Percentiles rank a stretch among this genome's conserved stretches.
Evolutionary conservation across 305 asterid species (phyloP).

Genomic region (Fraxinus greggii): DNA sequence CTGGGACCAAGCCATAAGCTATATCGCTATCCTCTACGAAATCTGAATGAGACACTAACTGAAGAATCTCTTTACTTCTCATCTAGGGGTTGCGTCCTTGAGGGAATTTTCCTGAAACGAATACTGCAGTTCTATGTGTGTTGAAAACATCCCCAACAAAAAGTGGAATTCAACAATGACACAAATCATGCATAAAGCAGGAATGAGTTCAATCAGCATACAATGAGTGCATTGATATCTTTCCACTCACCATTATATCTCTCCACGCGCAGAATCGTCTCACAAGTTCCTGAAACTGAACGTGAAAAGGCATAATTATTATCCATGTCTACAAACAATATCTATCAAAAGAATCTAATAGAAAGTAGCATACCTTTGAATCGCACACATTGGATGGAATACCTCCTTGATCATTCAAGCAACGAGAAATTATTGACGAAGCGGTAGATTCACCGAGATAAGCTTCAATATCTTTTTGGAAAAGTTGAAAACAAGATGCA

Average conservation of each 20-base stretch:
- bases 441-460: conserved; percentile 88
- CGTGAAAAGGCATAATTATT: conserved; percentile 21
- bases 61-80: neutral
- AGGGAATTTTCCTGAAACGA: neutral
- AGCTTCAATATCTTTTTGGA: conserved; percentile 70
- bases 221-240: conserved; percentile 3
- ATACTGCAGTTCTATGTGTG: neutral
- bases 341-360: conserved; percentile 16
- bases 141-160: neutral
- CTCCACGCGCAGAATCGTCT: conserved; percentile 88
- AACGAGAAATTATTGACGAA: conserved; percentile 76
- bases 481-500: conserved; percentile 74
- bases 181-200: neutral
- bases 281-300: conserved; percentile 84
- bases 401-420: conserved; percentile 61
- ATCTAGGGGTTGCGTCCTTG: neutral
- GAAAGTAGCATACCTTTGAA: conserved; percentile 48
- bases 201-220: neutral
- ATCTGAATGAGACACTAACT: neutral
- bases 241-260: conserved; percentile 82
- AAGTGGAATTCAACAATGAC: neutral
- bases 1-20: neutral
- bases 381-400: conserved; percentile 39
- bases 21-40: neutral
- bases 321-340: conserved; percentile 20